Conservation (phyloP, 768 basidiomycete genomes). For the Pisolithus marmoratus region DNA sequence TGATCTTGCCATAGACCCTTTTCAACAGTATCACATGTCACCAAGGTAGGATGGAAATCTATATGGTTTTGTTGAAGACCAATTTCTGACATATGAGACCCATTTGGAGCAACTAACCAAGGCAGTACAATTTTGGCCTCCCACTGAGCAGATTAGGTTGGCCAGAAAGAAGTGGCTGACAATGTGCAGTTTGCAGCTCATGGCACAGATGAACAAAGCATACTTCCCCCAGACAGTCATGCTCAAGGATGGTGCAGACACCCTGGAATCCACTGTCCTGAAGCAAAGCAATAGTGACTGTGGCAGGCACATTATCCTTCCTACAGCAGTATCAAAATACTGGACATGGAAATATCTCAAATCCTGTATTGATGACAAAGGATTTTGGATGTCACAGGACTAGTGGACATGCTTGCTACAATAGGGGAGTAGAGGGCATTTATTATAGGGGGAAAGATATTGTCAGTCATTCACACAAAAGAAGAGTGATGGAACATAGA, state of each 20-base stretch:
- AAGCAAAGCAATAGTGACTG: slow-evolving; percentile 1
- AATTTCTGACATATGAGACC: background rate
- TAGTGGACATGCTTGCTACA: too few relatives aligned
- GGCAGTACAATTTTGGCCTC: slow-evolving; percentile 1
- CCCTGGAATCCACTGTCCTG: background rate
- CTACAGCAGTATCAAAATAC: background rate
- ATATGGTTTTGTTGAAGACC: background rate
- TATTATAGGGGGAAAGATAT: too few relatives aligned
- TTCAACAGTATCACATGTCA: too few relatives aligned
- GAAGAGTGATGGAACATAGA: too few relatives aligned
- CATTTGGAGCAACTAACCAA: background rate
- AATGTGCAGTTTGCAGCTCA: background rate
- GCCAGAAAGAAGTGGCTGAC: background rate
- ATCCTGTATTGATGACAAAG: too few relatives aligned
- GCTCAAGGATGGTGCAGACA: background rate
- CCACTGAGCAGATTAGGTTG: background rate
- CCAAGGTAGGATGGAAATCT: background rate
- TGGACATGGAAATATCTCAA: background rate
- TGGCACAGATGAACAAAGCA: background rate
- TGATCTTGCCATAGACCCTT: too few relatives aligned
- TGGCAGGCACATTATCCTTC: background rate
- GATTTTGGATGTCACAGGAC: too few relatives aligned
- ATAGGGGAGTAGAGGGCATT: too few relatives aligned
- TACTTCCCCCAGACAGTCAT: background rate
- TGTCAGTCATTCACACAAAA: too few relatives aligned